Base-by-base conservation (phyloP, 2,329 filamentous ascomycete species). In the Lecanicillium sp. region DNA sequence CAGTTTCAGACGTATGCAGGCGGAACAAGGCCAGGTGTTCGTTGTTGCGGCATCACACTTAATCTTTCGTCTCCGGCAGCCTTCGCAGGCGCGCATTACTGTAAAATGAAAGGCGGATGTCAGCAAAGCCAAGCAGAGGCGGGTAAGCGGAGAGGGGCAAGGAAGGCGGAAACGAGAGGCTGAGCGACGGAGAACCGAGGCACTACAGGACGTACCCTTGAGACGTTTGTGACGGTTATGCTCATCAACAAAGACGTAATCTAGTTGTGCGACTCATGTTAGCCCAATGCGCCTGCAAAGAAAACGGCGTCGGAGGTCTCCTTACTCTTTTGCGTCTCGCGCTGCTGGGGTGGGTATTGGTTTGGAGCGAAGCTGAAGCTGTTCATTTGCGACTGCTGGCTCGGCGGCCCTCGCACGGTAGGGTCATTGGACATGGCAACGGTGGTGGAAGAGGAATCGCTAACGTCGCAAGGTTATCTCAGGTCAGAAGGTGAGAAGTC, bases 181-280 rank as follows among this genome's bases (percentile, higher is more conserved):
- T 12, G 15, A 18, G 33, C 17, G 20, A 14, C 31, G n/a, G 4
- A 33, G 31, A 12, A 17, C n/a, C 14, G n/a, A 27, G 31, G 25
- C 37, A 33, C 9, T 9, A 28, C 9, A 28, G 17, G 30, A 22
- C 62, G 50, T 75, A 92, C 87, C 87, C 73, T 96, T 96, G 46
- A 96, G 69, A 52, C 90, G 79, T 65, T 96, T 96, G 64, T 96
- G 92, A 47, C 92, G 83, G 67, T 96, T 96, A 63, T 96, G 92
- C 62, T 96, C 90, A 62, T 96, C 90, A 42, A 96, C 92, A 57
- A 96, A 96, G 53, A 96, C 92, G 84, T 95, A 96, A 61, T 95
- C 89, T 94, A 56, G 38, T 46, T 40, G 49, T 40, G 49, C 42
- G 50, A 48, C 40, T 41, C 35, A 22, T 30, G 51, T 66, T 50